Base-by-base conservation (phyloP, 768 basidiomycete genomes). In the Podaxis carcinomalis region DNA sequence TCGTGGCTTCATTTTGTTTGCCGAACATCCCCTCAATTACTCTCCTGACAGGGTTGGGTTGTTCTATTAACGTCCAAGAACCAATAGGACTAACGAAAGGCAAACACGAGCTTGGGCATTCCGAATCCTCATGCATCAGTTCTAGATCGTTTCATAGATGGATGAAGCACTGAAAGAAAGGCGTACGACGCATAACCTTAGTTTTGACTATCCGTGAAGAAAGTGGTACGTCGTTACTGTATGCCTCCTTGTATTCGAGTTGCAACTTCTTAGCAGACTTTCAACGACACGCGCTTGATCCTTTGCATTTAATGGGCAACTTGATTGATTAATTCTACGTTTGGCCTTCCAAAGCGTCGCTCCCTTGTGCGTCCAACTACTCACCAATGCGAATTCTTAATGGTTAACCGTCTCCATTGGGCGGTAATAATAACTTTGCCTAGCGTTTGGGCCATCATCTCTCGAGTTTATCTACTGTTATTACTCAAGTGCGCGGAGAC, bases 91-190 rank as follows among this genome's bases (percentile, higher is more conserved):
- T 16, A 32, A 11, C 13, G 51, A 37, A 37, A 52, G 42, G 40
- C 42, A 32, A 47, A 60, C 59, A 60, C 42, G 59, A 60, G 42
- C 59, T 32, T 14, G 16, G n/a, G 28, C 51, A 36, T 53, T 36
- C 42, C 10, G 39, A 53, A 35, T 53, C 42, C 59, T 28, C 59
- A n/a, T 60, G 50, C 27, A 59, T 42, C 49, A 42, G 42, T 21
- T n/a, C 57, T 57, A 11, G 47, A 49, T 49, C 27, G 47, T 23
- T 44, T 44, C 42, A 44, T 44, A n/a, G 42, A n/a, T 44, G 42
- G n/a, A 19, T 44, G 42, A 44, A 44, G 42, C 42, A 21, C 42
- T 16, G 14, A 44, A 19, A 19, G 44, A 57, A 36, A 14, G 44
- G n/a, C 7, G 19, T 16, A 56, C 7, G 16, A 56, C 2, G 51